A percentile compares a stretch with the other conserved stretches of the same genome.
Conservation (phyloP, 257 asterid species). For the Lycium ferocissimum region DNA sequence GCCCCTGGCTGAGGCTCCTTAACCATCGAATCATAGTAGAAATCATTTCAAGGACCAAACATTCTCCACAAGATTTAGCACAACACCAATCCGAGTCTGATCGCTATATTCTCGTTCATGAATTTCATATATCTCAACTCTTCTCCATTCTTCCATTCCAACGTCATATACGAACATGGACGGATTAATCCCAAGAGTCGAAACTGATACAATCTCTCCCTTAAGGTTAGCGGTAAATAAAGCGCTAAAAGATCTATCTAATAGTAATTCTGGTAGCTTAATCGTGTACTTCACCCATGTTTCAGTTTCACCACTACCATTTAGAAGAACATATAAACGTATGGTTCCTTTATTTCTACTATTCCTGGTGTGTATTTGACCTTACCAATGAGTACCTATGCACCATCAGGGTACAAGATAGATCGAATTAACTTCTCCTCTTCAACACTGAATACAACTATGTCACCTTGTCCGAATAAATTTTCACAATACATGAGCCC, state of each 20-base stretch:
- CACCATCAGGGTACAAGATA: background rate
- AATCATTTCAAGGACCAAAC: background rate
- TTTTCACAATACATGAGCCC: too few relatives aligned
- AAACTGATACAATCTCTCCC: background rate
- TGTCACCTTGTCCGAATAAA: too few relatives aligned
- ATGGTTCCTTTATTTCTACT: conserved; percentile 13
- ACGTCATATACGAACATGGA: background rate
- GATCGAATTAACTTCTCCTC: too few relatives aligned
- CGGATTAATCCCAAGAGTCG: too few relatives aligned
- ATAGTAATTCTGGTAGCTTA: background rate
- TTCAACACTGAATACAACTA: too few relatives aligned
- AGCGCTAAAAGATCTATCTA: too few relatives aligned
- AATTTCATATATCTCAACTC: background rate
- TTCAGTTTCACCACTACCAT: background rate
- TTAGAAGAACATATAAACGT: too few relatives aligned
- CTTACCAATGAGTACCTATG: too few relatives aligned
- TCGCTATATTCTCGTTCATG: too few relatives aligned
- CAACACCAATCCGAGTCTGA: too few relatives aligned
- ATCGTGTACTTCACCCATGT: background rate
- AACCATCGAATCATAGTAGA: too few relatives aligned
- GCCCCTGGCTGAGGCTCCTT: too few relatives aligned
- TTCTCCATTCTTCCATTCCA: conserved; percentile 1
- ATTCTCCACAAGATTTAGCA: background rate
- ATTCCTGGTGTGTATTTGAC: background rate
- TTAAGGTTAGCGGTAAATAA: background rate